Base-by-base conservation (phyloP, 2,329 filamentous ascomycete species). In the Dichotomopilus funicola region DNA sequence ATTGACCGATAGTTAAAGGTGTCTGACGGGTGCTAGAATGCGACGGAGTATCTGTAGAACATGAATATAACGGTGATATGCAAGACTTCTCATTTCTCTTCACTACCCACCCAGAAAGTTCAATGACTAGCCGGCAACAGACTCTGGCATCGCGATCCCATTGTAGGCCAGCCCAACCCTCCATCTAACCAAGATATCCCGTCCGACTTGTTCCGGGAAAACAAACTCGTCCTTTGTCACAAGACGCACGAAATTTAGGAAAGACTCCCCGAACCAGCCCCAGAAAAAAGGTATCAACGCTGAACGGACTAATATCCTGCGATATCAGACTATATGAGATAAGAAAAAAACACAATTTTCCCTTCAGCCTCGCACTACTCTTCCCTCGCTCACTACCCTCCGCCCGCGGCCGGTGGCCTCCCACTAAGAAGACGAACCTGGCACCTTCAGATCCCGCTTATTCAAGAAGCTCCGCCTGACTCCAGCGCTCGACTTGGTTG, bases 401-500 rank as follows among this genome's bases (percentile, higher is more conserved):
- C 44, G 27, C 31, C n/a, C 31, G 12, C 53, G 4, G 34, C 13
- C 27, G 4, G 42, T 33, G 7, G 36, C 51, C 44, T 9, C 44
- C 44, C 19, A 46, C 44, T 49, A 56, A 37, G 49, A 49, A 37
- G 49, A 45, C 45, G 54, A 36, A 19, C 53, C 47, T 36, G 53
- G 54, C 54, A 56, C 38, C 34, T 36, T 48, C 38, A 56, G 27
- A 12, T 52, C 54, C 34, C 38, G 41, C 49, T 56, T 56, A 9
- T 40, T 45, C 44, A 56, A 12, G 9, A 56, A 49, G 35, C 54
- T 56, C 38, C 49, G 41, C 38, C 54, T 34, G 5, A 54, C 40
- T 12, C 53, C 41, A 1, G 34, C 37, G 3, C 19, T 33, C 6
- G 49, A 52, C 49, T 56, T 56, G 12, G 49, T 48, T 40, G 49